These are phyloP conservation scores for Fusarium mangiferae DNA, from an alignment of 2,329 filamentous ascomycete genomes.

Conservation along the genomic window DNA sequence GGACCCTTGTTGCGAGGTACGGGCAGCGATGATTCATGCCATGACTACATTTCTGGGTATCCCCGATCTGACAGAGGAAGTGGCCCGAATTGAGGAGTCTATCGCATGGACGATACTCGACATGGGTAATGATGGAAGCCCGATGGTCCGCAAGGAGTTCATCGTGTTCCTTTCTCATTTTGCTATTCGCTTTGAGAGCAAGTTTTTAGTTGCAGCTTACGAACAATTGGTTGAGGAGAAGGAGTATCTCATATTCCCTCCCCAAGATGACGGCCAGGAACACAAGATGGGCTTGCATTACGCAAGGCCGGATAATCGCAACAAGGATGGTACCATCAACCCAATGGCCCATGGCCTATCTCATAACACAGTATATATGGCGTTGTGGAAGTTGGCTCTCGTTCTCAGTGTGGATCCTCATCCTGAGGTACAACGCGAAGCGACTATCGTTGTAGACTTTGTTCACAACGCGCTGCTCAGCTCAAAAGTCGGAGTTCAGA, in stretches of 20 bases:
- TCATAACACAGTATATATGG: slow-evolving; percentile 89
- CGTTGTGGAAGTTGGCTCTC: slow-evolving; percentile 92
- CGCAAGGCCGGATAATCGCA: slow-evolving; percentile 64
- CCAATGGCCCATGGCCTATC: slow-evolving; percentile 70
- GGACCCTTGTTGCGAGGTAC: slow-evolving; percentile 90
- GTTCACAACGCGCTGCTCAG: slow-evolving; percentile 81
- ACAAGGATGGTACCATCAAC: slow-evolving; percentile 68
- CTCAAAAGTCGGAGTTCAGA: slow-evolving; percentile 77
- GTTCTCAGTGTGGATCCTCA: slow-evolving; percentile 94
- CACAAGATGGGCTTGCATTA: slow-evolving; percentile 73
- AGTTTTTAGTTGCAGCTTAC: slow-evolving; percentile 90
- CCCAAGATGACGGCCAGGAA: slow-evolving; percentile 65
- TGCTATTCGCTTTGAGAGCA: slow-evolving; percentile 88
- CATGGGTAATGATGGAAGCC: slow-evolving; percentile 93
- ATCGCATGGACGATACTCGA: slow-evolving; percentile 89
- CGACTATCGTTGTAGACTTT: slow-evolving; percentile 85
- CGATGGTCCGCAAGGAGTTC: slow-evolving; percentile 92
- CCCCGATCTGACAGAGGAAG: slow-evolving; percentile 89
- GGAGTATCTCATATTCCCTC: slow-evolving; percentile 69
- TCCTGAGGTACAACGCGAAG: slow-evolving; percentile 89
- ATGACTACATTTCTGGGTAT: slow-evolving; percentile 95
- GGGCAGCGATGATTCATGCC: slow-evolving; percentile 91
- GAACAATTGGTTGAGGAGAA: slow-evolving; percentile 90
- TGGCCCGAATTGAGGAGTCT: slow-evolving; percentile 89
- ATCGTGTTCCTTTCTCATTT: slow-evolving; percentile 95